Conservation (phyloP, 2,329 filamentous ascomycete genomes). For the Trichoderma aggressivum region DNA sequence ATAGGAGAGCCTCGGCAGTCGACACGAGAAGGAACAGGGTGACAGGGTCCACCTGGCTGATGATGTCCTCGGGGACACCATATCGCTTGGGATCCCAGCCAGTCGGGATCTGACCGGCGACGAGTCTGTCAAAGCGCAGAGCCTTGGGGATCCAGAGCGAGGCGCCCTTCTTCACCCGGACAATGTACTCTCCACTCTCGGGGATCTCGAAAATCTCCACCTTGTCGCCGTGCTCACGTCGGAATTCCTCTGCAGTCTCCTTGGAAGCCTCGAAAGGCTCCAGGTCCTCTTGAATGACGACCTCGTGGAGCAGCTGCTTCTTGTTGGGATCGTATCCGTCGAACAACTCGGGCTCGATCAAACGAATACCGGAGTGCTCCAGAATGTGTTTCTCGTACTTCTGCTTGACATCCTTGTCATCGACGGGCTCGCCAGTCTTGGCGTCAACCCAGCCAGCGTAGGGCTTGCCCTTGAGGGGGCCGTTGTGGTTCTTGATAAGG, state of each 20-base stretch:
- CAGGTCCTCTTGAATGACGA: constrained; percentile 94
- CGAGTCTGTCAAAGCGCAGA: constrained; percentile 91
- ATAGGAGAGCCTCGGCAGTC: constrained; percentile 85
- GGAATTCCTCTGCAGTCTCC: constrained; percentile 96
- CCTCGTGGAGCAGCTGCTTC: constrained; percentile 97
- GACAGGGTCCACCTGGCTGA: constrained; percentile 94
- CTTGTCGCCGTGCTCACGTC: constrained; percentile 94
- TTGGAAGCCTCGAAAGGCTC: constrained; percentile 97
- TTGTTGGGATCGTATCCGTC: constrained; percentile 96
- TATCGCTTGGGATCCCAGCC: constrained; percentile 97
- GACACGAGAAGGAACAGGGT: constrained; percentile 93
- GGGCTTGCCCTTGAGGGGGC: constrained; percentile 88
- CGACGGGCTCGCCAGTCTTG: constrained; percentile 91
- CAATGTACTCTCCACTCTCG: constrained; percentile 89
- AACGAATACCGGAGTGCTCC: constrained; percentile 93
- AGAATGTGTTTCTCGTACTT: constrained; percentile 98
- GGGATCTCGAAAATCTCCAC: constrained; percentile 95
- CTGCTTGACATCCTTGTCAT: constrained; percentile 95
- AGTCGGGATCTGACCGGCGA: constrained; percentile 93
- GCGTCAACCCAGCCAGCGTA: constrained; percentile 96
- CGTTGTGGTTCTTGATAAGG: constrained; percentile 98
- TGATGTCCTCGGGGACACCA: constrained; percentile 95
- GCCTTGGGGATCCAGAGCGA: constrained; percentile 96
- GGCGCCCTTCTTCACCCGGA: constrained; percentile 93
- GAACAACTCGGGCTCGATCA: constrained; percentile 97